phyloP scores from a whole-genome alignment of 257 asterid species.

The Capsicum chinense region DNA sequence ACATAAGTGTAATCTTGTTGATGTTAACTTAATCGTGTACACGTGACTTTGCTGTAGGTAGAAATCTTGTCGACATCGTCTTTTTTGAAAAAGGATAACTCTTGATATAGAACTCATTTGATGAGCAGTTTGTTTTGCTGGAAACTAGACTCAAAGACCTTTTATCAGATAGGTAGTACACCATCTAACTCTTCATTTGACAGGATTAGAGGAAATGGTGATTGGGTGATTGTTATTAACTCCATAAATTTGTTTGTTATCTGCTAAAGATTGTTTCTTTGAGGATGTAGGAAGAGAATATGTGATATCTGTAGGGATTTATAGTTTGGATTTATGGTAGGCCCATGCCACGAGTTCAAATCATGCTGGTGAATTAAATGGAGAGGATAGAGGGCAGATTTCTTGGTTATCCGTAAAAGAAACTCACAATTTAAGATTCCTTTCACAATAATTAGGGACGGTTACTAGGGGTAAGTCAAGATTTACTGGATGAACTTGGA shows the following conservation, averaged over 20 bases:
- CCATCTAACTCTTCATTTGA: no score
- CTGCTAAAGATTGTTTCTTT: conserved; percentile 15
- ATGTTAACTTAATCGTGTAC: no score
- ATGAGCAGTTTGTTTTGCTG: no score
- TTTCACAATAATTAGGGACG: background rate
- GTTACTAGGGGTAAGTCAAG: background rate
- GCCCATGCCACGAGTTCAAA: background rate
- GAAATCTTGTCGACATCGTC: no score
- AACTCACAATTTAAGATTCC: background rate
- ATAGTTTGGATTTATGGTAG: background rate
- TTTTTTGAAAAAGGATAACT: no score
- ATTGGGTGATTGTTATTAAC: background rate
- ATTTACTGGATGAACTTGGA: background rate
- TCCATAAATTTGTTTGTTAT: conserved; percentile 1
- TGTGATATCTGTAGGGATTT: background rate
- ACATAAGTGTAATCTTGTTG: no score
- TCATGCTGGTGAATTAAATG: background rate
- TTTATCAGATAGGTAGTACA: no score
- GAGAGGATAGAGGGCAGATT: conserved; percentile 5
- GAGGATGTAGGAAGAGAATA: background rate
- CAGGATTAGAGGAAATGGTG: conserved; percentile 12
- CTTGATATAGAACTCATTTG: no score
- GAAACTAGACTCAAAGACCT: no score
- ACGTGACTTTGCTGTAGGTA: no score
- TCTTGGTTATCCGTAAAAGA: background rate